These are phyloP conservation scores for Metarhizium rileyi DNA, from an alignment of 2,329 filamentous ascomycete species.

Conservation along the genomic window DNA sequence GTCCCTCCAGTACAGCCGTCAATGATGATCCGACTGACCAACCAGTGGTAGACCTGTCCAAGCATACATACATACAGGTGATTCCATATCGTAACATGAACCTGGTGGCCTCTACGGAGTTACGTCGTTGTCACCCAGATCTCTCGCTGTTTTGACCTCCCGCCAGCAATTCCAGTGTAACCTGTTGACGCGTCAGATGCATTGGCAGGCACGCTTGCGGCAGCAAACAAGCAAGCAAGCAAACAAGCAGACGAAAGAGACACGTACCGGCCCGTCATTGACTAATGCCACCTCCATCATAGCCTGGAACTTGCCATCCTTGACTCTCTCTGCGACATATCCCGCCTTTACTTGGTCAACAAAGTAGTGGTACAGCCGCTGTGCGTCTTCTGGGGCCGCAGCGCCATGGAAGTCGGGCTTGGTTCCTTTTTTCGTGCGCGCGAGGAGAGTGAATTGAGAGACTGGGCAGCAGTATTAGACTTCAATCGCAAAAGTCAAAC, in stretches of 20 bases:
- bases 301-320: constrained; percentile 94
- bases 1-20: too few species aligned
- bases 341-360: constrained; percentile 62
- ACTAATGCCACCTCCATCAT: constrained; percentile 97
- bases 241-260: background rate
- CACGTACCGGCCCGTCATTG: constrained; percentile 65
- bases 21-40: too few species aligned
- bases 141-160: constrained; percentile 5
- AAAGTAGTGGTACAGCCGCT: constrained; percentile 75
- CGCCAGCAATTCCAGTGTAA: constrained; percentile 15
- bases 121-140: background rate
- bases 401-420: constrained; percentile 94
- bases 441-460: constrained; percentile 91
- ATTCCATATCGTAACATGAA: too few species aligned
- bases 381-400: constrained; percentile 67
- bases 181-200: constrained; percentile 8
- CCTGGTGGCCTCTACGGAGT: too few species aligned
- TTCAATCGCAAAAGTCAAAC: background rate
- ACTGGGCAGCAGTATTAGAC: constrained; percentile 41
- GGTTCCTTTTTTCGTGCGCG: constrained; percentile 87
- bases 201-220: background rate
- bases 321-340: constrained; percentile 67
- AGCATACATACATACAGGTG: too few species aligned
- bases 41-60: too few species aligned
- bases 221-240: background rate